Conservation (phyloP, 2,329 filamentous ascomycete species). For the Cytospora schulzeri region DNA sequence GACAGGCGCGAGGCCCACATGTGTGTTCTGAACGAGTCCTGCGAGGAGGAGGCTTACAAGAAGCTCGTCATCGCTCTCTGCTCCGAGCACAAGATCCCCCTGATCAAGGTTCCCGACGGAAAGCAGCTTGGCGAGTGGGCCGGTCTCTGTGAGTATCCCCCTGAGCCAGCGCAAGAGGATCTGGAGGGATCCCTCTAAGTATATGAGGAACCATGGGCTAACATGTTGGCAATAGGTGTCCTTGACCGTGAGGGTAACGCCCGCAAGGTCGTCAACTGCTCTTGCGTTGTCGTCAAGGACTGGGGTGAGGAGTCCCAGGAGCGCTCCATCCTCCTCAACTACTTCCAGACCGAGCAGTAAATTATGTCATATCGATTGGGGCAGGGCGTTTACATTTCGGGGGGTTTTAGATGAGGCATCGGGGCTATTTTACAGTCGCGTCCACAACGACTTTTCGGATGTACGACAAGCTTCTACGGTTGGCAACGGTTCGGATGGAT, state of each 20-base stretch:
- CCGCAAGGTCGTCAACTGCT: conserved; percentile 99
- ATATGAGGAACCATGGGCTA: not conserved
- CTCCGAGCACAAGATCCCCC: conserved; percentile 99
- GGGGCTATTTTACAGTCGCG: conserved; percentile 38
- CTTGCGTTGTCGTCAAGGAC: conserved; percentile 98
- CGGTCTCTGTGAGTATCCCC: conserved; percentile 85
- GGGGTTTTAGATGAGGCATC: conserved; percentile 42
- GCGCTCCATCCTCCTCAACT: conserved; percentile 98
- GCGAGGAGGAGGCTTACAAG: conserved; percentile 99
- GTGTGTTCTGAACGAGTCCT: conserved; percentile 99
- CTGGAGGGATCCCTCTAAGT: not conserved
- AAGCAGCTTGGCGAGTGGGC: conserved; percentile 99
- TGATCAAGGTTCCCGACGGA: conserved; percentile 99
- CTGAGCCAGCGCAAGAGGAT: not conserved
- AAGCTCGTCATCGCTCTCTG: conserved; percentile 98
- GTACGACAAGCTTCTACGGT: conserved; percentile 50
- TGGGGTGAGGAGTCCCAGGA: conserved; percentile 99
- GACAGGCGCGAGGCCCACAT: conserved; percentile 99
- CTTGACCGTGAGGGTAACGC: conserved; percentile 99
- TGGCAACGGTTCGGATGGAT: conserved; percentile 48
- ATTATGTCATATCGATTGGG: conserved; percentile 38
- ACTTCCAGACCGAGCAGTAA: conserved; percentile 94
- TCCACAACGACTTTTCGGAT: conserved; percentile 42
- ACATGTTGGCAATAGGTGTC: conserved; percentile 65
- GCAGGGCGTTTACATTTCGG: conserved; percentile 27